Evolutionary conservation across 768 basidiomycete species (phyloP), one percentile per base, ranked within the genome.

Genomic region (Boletellus sp.): DNA sequence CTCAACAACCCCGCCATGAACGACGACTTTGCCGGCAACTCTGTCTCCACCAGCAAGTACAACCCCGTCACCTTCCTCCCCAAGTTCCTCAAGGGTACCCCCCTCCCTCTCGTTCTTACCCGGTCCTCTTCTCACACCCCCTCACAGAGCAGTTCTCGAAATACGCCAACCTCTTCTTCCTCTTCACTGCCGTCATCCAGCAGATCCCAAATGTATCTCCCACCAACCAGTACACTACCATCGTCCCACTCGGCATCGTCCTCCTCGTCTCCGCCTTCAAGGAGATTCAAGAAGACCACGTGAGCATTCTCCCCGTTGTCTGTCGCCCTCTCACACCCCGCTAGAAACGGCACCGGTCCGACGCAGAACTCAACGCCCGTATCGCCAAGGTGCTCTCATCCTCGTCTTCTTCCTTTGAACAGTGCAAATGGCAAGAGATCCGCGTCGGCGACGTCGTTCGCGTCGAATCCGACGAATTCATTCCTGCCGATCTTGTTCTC

Each of bases 161-260:
- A 81, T 97, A 97, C 66, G 95, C 96, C 58, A 98, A 99, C 66
- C 45, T 98, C 53, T 99, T 99, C 77, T 99, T 99, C 78, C 76
- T 99, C 51, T 98, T 99, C 75, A 97, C 95, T 26, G 92, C 92
- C 17, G 85, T 79, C 70, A 98, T 98, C 42, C 95, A 98, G 63
- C 96, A 99, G 73, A 94, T 99, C 57, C 96, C 96, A 15, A 90
- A 84, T 59, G 94, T 99, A 7, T 99, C 96, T 1, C 96, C 96
- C 15, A 98, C 95, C 3, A 94, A 96, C 62, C 76, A 72, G 51
- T 99, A 90, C 67, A 99, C 96, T 2, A 99, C 96, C 8, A 94
- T 99, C 65, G 88, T 74, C 0, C 96, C 96, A 15, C 81, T 99
- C 38, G 83, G 78, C 3, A 78, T 90, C 31, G 96, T 98, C 9